Conservation (phyloP, 106 monocot species). For the Dendrobium chrysotoxum region DNA sequence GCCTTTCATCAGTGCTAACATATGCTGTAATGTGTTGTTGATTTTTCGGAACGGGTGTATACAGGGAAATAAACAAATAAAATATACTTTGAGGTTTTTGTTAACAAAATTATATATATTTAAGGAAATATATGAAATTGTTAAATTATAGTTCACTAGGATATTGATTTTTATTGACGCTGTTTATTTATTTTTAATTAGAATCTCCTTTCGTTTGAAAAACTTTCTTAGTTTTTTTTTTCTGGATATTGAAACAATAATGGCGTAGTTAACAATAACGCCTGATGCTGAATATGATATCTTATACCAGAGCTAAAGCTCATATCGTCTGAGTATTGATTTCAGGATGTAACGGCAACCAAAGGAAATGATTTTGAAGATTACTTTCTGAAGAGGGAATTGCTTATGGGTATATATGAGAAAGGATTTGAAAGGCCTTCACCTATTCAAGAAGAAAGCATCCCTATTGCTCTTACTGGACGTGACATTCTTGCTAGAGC, state of each 20-base stretch:
- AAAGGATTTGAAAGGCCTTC: conserved; percentile 94
- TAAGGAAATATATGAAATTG: background rate
- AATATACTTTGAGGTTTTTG: background rate
- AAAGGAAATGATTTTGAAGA: conserved; percentile 99
- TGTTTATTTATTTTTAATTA: background rate
- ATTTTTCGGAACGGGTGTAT: background rate
- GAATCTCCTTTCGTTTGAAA: background rate
- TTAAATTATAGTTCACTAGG: background rate
- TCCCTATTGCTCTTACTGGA: conserved; percentile 89
- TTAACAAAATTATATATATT: background rate
- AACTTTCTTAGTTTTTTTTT: background rate
- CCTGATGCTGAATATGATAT: too few species aligned
- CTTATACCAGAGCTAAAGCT: background rate
- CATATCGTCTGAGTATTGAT: background rate
- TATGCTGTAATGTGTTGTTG: too few species aligned
- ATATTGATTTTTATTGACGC: background rate
- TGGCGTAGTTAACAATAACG: background rate
- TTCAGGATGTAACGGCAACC: conserved; percentile 92
- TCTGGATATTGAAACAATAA: background rate
- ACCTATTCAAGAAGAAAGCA: conserved; percentile 96
- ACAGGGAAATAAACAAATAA: background rate
- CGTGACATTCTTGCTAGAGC: conserved; percentile 93
- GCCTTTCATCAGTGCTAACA: too few species aligned
- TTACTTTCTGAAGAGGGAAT: conserved; percentile 87
- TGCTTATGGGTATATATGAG: conserved; percentile 96